These are phyloP conservation scores for Lenzites betulinus DNA, from an alignment of 768 basidiomycete genomes.

Conservation along the genomic window DNA sequence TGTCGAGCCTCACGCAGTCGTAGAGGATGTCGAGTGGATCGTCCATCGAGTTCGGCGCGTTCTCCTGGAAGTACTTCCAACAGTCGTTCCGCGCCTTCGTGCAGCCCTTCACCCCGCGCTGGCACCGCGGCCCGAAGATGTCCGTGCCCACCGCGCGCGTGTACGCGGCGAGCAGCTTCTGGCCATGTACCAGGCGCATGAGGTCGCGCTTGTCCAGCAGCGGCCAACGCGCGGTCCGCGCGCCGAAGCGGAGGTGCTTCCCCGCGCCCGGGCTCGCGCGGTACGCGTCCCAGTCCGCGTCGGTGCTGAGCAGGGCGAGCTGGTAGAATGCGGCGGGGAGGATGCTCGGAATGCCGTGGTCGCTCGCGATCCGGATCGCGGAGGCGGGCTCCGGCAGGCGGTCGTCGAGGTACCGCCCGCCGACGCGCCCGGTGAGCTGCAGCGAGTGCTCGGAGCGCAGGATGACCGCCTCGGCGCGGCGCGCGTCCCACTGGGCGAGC, in stretches of 20 bases:
- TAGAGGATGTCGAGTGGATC: constrained; percentile 34
- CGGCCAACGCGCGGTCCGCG: constrained; percentile 33
- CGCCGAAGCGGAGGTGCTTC: constrained; percentile 35
- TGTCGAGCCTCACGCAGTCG: constrained; percentile 31
- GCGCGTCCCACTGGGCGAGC: constrained; percentile 34
- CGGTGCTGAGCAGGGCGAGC: constrained; percentile 29
- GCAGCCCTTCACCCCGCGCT: constrained; percentile 29
- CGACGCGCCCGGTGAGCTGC: constrained; percentile 29
- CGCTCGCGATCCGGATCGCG: constrained; percentile 32
- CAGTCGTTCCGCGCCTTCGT: constrained; percentile 31
- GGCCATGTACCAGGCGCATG: constrained; percentile 34
- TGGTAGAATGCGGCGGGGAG: constrained; percentile 35
- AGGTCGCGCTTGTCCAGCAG: constrained; percentile 33
- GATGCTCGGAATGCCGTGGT: constrained; percentile 30
- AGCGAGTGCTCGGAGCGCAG: constrained; percentile 33
- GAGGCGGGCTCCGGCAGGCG: constrained; percentile 34
- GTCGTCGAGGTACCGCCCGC: constrained; percentile 34
- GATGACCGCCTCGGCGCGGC: constrained; percentile 29
- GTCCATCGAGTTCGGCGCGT: constrained; percentile 35
- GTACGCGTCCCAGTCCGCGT: constrained; percentile 34
- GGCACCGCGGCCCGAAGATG: constrained; percentile 31
- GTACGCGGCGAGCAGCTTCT: constrained; percentile 32
- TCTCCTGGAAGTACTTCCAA: constrained; percentile 37
- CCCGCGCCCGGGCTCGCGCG: constrained; percentile 26
- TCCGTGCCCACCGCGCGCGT: constrained; percentile 33